Evolutionary conservation across 2,329 filamentous ascomycete genomes (phyloP).

Genomic region (Epichloe festucae): DNA sequence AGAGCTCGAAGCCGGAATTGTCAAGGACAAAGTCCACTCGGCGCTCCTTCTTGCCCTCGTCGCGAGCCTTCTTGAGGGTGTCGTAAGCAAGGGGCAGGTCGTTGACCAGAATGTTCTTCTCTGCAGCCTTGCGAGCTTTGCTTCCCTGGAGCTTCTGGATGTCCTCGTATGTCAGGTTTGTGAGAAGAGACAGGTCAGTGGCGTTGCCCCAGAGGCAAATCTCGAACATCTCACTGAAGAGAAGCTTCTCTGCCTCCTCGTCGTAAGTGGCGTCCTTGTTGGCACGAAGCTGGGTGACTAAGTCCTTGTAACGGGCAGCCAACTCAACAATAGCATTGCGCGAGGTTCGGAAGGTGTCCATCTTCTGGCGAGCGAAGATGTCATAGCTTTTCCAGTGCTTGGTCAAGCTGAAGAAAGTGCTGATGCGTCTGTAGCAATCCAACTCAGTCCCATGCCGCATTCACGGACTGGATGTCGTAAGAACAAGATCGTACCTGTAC

Average conservation of each 20-base stretch:
- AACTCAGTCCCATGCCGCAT: not conserved
- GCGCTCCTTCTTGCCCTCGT: slow-evolving; percentile 50
- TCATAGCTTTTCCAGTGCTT: slow-evolving; percentile 83
- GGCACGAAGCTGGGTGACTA: slow-evolving; percentile 52
- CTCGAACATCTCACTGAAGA: slow-evolving; percentile 90
- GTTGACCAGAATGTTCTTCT: slow-evolving; percentile 87
- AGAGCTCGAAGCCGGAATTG: slow-evolving; percentile 95
- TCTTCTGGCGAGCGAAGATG: slow-evolving; percentile 80
- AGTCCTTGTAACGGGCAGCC: slow-evolving; percentile 62
- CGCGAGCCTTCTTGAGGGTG: slow-evolving; percentile 50
- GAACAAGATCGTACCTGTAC: slow-evolving; percentile 46
- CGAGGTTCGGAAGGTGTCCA: slow-evolving; percentile 82
- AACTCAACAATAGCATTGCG: slow-evolving; percentile 75
- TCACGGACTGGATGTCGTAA: not conserved
- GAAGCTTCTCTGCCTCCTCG: slow-evolving; percentile 56
- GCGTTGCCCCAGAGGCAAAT: slow-evolving; percentile 97
- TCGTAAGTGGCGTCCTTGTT: slow-evolving; percentile 40
- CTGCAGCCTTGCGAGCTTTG: slow-evolving; percentile 69
- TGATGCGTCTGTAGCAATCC: slow-evolving; percentile 47
- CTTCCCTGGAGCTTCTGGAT: slow-evolving; percentile 93
- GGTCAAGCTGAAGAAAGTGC: slow-evolving; percentile 62
- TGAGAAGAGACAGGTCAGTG: slow-evolving; percentile 83
- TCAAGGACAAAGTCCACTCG: slow-evolving; percentile 91
- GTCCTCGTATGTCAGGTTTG: slow-evolving; percentile 83
- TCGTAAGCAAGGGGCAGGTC: slow-evolving; percentile 64